Conservation (phyloP, 371 early-diverging fungal species). For the Thermomucor indicae-seudaticae region DNA sequence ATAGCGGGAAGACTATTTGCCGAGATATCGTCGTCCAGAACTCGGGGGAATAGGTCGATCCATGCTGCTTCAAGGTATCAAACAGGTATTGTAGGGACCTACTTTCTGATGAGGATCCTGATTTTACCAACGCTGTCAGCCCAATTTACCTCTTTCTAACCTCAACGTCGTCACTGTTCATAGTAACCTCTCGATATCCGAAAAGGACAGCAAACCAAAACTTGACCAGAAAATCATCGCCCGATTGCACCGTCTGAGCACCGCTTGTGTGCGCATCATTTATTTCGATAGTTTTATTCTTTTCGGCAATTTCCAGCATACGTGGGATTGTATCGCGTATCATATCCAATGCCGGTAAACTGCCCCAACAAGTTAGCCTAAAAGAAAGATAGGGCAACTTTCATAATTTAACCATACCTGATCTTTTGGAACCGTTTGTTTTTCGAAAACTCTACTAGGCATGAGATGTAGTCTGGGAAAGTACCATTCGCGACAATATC, state of each 20-base stretch:
- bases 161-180: constrained; percentile 86
- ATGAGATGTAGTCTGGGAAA: constrained; percentile 77
- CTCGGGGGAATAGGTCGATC: constrained; percentile 61
- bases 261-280: constrained; percentile 26
- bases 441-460: constrained; percentile 76
- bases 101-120: neutral
- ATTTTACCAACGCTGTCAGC: neutral
- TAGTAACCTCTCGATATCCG: constrained; percentile 82
- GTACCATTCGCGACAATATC: constrained; percentile 66
- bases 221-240: constrained; percentile 44
- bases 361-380: too few relatives aligned
- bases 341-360: constrained; percentile 54
- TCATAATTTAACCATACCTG: constrained; percentile 26
- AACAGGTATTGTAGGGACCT: constrained; percentile 80
- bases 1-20: constrained; percentile 86
- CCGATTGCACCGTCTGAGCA: constrained; percentile 24
- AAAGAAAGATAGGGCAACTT: too few relatives aligned
- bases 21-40: constrained; percentile 82
- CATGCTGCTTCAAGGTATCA: constrained; percentile 72
- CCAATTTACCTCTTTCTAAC: constrained; percentile 68
- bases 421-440: constrained; percentile 53
- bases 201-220: constrained; percentile 85
- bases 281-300: constrained; percentile 33
- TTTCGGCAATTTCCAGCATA: constrained; percentile 42
- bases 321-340: constrained; percentile 45